Conservation (phyloP, 2,329 filamentous ascomycete genomes). For the Fusarium kyushuense region DNA sequence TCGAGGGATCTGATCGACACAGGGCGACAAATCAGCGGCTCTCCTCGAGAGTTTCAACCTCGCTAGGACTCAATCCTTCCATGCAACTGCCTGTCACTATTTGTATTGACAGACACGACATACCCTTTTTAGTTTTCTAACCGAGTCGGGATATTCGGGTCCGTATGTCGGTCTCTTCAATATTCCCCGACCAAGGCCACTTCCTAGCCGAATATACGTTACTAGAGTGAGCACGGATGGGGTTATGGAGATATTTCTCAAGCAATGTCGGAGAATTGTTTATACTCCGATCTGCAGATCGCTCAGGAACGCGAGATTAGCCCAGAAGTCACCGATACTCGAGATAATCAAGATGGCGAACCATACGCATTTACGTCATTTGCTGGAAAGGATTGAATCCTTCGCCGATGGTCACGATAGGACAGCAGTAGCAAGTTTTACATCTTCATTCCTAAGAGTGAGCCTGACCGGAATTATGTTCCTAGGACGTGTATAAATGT, state of each 20-base stretch:
- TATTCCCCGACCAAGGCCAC: background rate
- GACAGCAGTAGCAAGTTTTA: background rate
- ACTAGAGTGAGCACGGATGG: background rate
- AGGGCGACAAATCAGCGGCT: background rate
- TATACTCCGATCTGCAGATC: background rate
- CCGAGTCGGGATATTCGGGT: background rate
- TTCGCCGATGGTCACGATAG: background rate
- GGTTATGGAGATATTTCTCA: background rate
- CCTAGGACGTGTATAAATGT: background rate
- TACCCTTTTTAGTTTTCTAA: background rate
- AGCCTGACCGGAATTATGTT: background rate
- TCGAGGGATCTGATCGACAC: background rate
- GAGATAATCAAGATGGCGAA: background rate
- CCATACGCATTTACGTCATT: background rate
- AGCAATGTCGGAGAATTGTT: background rate
- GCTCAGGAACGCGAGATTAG: background rate
- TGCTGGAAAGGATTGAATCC: background rate
- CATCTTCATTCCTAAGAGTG: too few species aligned
- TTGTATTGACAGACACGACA: background rate
- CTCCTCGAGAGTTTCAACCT: background rate
- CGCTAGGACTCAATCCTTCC: background rate
- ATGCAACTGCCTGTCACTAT: background rate
- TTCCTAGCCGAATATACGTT: background rate
- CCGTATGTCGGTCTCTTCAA: background rate
- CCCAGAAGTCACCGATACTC: background rate